A percentile compares a stretch with the other conserved stretches of the same genome.
Conservation (phyloP, 768 basidiomycete genomes). For the Pulveroboletus sp. region DNA sequence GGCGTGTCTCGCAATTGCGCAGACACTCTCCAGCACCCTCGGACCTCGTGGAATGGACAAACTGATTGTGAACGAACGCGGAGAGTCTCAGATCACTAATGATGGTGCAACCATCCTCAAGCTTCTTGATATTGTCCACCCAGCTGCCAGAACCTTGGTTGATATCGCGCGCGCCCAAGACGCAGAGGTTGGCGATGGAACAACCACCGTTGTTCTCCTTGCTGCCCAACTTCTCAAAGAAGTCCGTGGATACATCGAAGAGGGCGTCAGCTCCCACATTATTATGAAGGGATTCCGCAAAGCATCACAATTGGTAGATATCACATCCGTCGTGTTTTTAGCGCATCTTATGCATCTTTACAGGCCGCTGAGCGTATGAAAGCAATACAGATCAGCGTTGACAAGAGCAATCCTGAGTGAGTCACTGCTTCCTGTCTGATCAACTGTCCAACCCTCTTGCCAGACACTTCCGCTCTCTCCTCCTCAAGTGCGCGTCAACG, state of each 20-base stretch:
- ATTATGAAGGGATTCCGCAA: conserved; percentile 95
- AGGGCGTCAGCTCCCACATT: conserved; percentile 94
- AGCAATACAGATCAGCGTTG: conserved; percentile 83
- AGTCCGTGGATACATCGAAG: conserved; percentile 86
- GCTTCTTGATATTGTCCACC: conserved; percentile 95
- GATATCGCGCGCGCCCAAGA: conserved; percentile 98
- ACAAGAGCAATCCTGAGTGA: conserved; percentile 87
- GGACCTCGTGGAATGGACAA: conserved; percentile 99
- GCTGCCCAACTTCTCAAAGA: conserved; percentile 95
- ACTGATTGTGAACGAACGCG: conserved; percentile 88
- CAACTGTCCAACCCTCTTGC: conserved; percentile 6
- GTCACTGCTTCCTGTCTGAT: conserved; percentile 25
- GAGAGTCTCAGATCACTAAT: conserved; percentile 98
- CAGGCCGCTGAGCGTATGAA: conserved; percentile 85
- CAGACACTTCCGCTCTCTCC: conserved; percentile 89
- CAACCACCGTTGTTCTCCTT: conserved; percentile 91
- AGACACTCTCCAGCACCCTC: conserved; percentile 91
- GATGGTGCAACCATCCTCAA: conserved; percentile 99
- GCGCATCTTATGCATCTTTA: conserved; percentile 7
- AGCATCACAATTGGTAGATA: conserved; percentile 75
- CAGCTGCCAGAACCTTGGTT: conserved; percentile 94
- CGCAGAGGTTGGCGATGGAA: conserved; percentile 97
- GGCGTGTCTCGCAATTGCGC: conserved; percentile 89
- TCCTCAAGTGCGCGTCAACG: conserved; percentile 94
- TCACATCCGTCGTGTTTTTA: conserved; percentile 1